Base-by-base conservation (phyloP, 2,329 filamentous ascomycete species). In the Colletotrichum lupini region DNA sequence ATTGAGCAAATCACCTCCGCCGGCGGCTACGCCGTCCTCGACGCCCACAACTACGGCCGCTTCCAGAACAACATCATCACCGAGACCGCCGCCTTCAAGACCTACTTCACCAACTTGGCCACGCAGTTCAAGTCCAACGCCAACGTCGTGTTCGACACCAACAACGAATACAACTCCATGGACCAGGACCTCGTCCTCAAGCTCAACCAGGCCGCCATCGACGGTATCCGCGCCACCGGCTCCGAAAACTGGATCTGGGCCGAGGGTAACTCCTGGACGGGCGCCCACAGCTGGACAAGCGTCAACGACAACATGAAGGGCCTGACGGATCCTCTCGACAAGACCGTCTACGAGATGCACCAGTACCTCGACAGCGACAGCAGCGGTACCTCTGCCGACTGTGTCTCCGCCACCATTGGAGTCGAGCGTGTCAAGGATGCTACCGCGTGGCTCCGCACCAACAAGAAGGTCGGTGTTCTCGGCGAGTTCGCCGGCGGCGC, bases 81-180 rank as follows among this genome's bases (percentile, higher is more conserved):
- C 59, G 83, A 86, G 73, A 83, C 83, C 7, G 76, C 79, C 42
- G 85, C 84, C 74, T 90, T 90, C 81, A 79, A 84, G 69, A 81
- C 85, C 19, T 90, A 85, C 81, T 90, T 87, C 86, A 81, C 79
- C 57, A 88, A 84, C 53, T 77, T 90, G 30, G 88, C 87, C 4
- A 81, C 79, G 9, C 78, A 83, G 62, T 90, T 88, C 79, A 83
- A 81, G 71, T 77, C 77, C 76, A 87, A 90, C 80, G 75, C 80
- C 55, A 83, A 84, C 62, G 87, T 90, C 76, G 84, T 90, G 78
- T 90, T 89, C 75, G 87, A 90, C 78, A 89, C 87, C 75, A 90
- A 90, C 85, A 91, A 90, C 79, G 88, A 90, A 81, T 90, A 88
- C 79, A 83, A 90, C 79, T 85, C 86, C 79, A 88, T 89, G 84